A percentile compares a stretch with the other conserved stretches of the same genome.
phyloP scores from a whole-genome alignment of 306 rosid genomes.

The Gynostemma pentaphyllum region DNA sequence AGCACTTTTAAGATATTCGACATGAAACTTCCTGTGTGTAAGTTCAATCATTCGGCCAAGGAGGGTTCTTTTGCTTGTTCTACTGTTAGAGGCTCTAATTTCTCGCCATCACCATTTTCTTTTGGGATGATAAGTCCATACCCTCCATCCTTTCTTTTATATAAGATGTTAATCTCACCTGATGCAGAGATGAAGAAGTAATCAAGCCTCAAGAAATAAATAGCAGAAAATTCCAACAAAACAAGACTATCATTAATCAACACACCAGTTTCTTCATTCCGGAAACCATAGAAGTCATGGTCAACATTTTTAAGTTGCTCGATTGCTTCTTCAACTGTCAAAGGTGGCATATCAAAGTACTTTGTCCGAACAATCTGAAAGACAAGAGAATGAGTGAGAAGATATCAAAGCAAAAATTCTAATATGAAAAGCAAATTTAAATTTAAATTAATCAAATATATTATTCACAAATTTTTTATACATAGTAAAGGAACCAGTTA shows the following conservation, averaged over 20 bases:
- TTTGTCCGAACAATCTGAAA: constrained; percentile 77
- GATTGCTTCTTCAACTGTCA: constrained; percentile 79
- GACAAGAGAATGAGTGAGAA: background rate
- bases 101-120: constrained; percentile 35
- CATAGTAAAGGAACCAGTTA: background rate
- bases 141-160: constrained; percentile 77
- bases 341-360: constrained; percentile 91
- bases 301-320: constrained; percentile 78
- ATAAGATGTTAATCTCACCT: constrained; percentile 79
- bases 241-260: background rate
- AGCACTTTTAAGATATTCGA: background rate
- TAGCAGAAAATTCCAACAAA: background rate
- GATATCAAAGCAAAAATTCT: background rate
- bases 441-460: background rate
- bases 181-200: constrained; percentile 8
- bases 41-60: constrained; percentile 36
- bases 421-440: background rate
- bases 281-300: constrained; percentile 84
- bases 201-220: constrained; percentile 13
- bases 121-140: constrained; percentile 85
- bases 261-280: constrained; percentile 90
- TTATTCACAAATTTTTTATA: background rate
- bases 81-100: constrained; percentile 27
- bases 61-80: constrained; percentile 39
- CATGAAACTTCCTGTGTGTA: constrained; percentile 3